A percentile compares a stretch with the other conserved stretches of the same genome.
phyloP scores from a whole-genome alignment of 371 early-diverging fungal genomes.

The Entomophthora muscae region DNA sequence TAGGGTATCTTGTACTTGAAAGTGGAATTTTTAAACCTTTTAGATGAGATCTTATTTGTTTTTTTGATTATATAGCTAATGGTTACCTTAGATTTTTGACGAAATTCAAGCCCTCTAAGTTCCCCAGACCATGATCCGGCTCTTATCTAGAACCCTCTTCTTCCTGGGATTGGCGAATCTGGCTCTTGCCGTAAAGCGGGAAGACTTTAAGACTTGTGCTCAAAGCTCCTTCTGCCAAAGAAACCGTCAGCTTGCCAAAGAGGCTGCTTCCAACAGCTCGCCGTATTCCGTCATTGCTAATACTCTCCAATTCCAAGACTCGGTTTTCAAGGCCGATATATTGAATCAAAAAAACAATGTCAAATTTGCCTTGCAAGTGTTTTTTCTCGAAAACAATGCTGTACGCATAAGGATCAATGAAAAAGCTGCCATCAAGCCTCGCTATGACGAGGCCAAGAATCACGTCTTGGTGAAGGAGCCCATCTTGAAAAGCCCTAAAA shows the following conservation, averaged over 20 bases:
- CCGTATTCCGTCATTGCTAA: slow-evolving; percentile 39
- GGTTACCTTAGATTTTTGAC: no score
- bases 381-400: slow-evolving; percentile 9
- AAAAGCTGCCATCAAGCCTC: slow-evolving; percentile 36
- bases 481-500: neutral
- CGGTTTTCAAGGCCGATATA: slow-evolving; percentile 33
- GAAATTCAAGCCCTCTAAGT: no score
- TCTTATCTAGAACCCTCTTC: neutral
- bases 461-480: slow-evolving; percentile 31
- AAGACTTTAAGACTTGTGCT: slow-evolving; percentile 81
- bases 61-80: no score
- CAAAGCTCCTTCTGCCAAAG: slow-evolving; percentile 81
- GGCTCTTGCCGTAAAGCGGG: slow-evolving; percentile 31
- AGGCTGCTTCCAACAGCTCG: slow-evolving; percentile 23
- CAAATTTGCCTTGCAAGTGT: slow-evolving; percentile 11
- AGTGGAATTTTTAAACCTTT: no score
- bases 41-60: no score
- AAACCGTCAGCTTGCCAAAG: slow-evolving; percentile 70
- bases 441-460: slow-evolving; percentile 49
- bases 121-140: no score
- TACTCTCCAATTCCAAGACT: slow-evolving; percentile 25
- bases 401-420: slow-evolving; percentile 50
- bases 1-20: no score
- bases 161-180: neutral
- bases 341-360: slow-evolving; percentile 28